A percentile compares a stretch with the other conserved stretches of the same genome.
Conservation (phyloP, 306 rosid species). For the Malus fusca region DNA sequence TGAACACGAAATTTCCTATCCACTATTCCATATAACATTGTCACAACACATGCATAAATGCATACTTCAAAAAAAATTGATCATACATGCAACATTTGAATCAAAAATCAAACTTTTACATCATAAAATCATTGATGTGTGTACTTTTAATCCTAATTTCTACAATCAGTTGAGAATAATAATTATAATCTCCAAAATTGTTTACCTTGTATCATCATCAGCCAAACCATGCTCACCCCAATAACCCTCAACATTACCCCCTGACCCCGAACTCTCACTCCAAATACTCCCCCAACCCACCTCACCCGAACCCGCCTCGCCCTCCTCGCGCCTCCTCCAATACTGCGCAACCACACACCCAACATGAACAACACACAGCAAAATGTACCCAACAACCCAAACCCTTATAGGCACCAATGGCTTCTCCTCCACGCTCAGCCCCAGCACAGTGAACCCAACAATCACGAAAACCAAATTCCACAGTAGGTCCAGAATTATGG, state of each 20-base stretch:
- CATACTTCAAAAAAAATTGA: background rate
- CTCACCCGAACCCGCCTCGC: background rate
- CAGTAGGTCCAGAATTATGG: conserved; percentile 49
- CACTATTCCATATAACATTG: background rate
- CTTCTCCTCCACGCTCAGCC: conserved; percentile 44
- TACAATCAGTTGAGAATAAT: background rate
- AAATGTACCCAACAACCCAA: conserved; percentile 65
- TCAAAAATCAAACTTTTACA: background rate
- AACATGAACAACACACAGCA: conserved; percentile 51
- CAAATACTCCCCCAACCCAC: conserved; percentile 24
- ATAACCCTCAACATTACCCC: conserved; percentile 43
- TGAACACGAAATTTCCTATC: background rate
- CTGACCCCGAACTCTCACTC: conserved; percentile 47
- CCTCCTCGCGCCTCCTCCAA: conserved; percentile 16
- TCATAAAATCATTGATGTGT: background rate
- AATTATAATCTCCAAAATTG: background rate
- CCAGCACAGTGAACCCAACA: conserved; percentile 38
- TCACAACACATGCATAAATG: background rate
- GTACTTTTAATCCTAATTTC: background rate
- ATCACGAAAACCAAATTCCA: conserved; percentile 61
- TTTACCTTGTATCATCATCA: conserved; percentile 46
- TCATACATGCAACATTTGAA: background rate
- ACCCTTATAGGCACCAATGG: conserved; percentile 67
- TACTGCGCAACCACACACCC: conserved; percentile 47
- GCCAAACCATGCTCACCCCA: conserved; percentile 14